phyloP scores from a whole-genome alignment of 352 stramenopile species.

The Phytopythium oedochilum region DNA sequence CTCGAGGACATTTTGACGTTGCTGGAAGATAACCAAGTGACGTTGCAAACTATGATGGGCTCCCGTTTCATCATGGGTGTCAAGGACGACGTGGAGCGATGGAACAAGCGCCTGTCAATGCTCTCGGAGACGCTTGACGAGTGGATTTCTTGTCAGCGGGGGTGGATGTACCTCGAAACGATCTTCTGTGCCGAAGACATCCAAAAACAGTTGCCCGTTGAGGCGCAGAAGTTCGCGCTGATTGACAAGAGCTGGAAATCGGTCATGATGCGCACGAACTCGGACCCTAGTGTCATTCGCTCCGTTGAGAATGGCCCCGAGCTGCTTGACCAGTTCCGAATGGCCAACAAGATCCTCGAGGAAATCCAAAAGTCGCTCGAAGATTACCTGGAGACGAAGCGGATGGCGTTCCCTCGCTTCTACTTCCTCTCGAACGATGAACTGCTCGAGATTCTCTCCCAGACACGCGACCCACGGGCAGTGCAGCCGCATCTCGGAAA shows the following conservation, averaged over 20 bases:
- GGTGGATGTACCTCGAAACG: slow-evolving; percentile 89
- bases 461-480: slow-evolving; percentile 85
- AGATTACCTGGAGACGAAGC: slow-evolving; percentile 91
- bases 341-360: slow-evolving; percentile 84
- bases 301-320: slow-evolving; percentile 70
- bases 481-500: slow-evolving; percentile 90
- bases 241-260: slow-evolving; percentile 86
- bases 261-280: slow-evolving; percentile 77
- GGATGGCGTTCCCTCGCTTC: slow-evolving; percentile 90
- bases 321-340: slow-evolving; percentile 79
- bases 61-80: slow-evolving; percentile 90
- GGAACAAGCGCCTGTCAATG: slow-evolving; percentile 85
- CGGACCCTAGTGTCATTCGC: slow-evolving; percentile 70
- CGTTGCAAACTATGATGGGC: slow-evolving; percentile 91
- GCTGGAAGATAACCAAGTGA: slow-evolving; percentile 91
- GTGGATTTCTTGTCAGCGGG: slow-evolving; percentile 80
- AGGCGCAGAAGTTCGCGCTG: slow-evolving; percentile 81
- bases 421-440: slow-evolving; percentile 94
- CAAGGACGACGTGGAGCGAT: slow-evolving; percentile 88
- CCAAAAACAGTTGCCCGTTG: slow-evolving; percentile 82
- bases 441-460: slow-evolving; percentile 87
- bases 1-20: slow-evolving; percentile 89
- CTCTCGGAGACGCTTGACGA: slow-evolving; percentile 83
- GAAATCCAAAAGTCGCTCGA: slow-evolving; percentile 91
- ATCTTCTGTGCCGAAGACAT: slow-evolving; percentile 89